Conservation (phyloP, 2,329 filamentous ascomycete species). For the Arthrobotrys sinensis region DNA sequence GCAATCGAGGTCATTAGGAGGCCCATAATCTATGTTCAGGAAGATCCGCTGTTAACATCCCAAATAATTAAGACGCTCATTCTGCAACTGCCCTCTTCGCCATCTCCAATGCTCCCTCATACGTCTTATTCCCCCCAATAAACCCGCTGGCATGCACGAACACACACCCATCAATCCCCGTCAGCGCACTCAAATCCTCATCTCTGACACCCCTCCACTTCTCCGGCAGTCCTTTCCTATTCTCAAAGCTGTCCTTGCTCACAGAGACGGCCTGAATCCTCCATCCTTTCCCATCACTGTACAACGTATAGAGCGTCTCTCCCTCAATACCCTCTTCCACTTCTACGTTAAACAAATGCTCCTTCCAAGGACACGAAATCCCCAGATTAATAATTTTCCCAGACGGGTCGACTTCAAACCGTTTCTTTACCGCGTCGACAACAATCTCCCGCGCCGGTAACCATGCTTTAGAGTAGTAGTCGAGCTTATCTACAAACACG, state of each 20-base stretch:
- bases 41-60: not conserved
- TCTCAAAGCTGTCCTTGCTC: conserved; percentile 87
- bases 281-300: conserved; percentile 87
- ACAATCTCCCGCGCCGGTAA: conserved; percentile 88
- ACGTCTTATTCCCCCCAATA: conserved; percentile 94
- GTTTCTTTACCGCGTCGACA: conserved; percentile 79
- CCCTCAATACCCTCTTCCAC: conserved; percentile 71
- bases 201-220: conserved; percentile 93
- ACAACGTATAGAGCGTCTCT: conserved; percentile 85
- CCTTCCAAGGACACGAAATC: conserved; percentile 92
- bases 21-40: not conserved
- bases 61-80: conserved; percentile 10
- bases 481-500: conserved; percentile 85
- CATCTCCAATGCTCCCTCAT: conserved; percentile 89
- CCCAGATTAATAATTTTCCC: conserved; percentile 87
- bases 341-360: conserved; percentile 93
- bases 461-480: conserved; percentile 83
- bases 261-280: conserved; percentile 92
- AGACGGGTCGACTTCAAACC: conserved; percentile 77
- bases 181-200: conserved; percentile 81
- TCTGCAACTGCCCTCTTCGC: conserved; percentile 78
- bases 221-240: conserved; percentile 90
- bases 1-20: conserved; percentile 1
- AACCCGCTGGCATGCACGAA: conserved; percentile 97
- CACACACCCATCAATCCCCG: conserved; percentile 80